A percentile compares a stretch with the other conserved stretches of the same genome.
phyloP scores from a whole-genome alignment of 306 rosid genomes.

The Inga laurina region DNA sequence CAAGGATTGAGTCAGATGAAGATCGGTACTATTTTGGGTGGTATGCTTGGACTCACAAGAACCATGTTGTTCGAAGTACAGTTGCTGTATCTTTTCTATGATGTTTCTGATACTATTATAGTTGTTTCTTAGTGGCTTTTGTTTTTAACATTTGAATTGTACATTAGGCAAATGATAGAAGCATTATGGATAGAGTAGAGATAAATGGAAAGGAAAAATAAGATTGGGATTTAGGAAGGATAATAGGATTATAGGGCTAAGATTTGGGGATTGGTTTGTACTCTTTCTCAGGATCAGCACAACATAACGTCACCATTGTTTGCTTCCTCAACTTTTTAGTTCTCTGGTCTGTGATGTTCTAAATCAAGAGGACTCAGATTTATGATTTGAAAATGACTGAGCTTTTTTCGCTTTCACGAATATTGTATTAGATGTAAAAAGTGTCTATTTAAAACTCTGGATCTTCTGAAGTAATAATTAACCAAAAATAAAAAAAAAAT shows the following conservation, averaged over 20 bases:
- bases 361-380: not conserved
- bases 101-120: not conserved
- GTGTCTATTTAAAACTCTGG: not conserved
- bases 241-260: not conserved
- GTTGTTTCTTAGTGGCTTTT: not conserved
- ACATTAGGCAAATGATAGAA: constrained; percentile 21
- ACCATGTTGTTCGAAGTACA: constrained; percentile 63
- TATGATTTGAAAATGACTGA: not conserved
- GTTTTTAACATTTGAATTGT: constrained; percentile 9
- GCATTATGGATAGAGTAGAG: constrained; percentile 18
- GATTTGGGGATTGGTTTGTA: constrained; percentile 7
- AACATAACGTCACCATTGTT: not conserved
- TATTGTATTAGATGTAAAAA: not conserved
- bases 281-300: not conserved
- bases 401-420: not conserved
- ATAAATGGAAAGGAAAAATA: not conserved
- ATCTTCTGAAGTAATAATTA: not conserved
- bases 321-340: not conserved
- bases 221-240: not conserved
- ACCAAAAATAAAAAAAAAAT: not conserved
- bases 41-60: constrained; percentile 66
- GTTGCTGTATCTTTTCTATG: constrained; percentile 66
- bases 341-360: not conserved
- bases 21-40: constrained; percentile 67
- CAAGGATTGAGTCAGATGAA: constrained; percentile 16